Percentiles rank a stretch among this genome's conserved stretches.
These are phyloP conservation scores for Lentinula boryana DNA, from an alignment of 768 basidiomycete genomes.

Conservation along the genomic window DNA sequence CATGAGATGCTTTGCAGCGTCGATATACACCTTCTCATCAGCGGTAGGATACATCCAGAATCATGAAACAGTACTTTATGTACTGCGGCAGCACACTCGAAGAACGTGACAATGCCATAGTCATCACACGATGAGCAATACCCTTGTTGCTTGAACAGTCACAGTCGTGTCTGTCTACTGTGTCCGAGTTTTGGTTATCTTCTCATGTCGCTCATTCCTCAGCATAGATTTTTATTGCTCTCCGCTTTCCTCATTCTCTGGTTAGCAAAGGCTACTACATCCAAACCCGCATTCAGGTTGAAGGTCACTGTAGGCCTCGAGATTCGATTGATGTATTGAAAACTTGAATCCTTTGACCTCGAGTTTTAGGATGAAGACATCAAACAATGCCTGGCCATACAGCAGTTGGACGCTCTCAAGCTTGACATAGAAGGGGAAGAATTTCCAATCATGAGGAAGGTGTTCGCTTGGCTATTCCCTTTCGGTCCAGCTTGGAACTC, in stretches of 20 bases:
- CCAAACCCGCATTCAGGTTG: background rate
- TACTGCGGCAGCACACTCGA: background rate
- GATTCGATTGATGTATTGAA: background rate
- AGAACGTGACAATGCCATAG: background rate
- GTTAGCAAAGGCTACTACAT: background rate
- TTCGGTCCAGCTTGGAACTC: slow-evolving; percentile 91
- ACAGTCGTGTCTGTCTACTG: background rate
- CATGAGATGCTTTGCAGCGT: slow-evolving; percentile 66
- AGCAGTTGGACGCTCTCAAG: slow-evolving; percentile 52
- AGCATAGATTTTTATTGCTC: slow-evolving; percentile 17
- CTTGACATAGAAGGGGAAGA: slow-evolving; percentile 51
- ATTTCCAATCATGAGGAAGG: slow-evolving; percentile 72
- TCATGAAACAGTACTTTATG: background rate
- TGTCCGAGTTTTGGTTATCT: slow-evolving; percentile 21
- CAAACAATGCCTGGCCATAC: slow-evolving; percentile 32
- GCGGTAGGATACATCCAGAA: slow-evolving; percentile 42
- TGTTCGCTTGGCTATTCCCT: slow-evolving; percentile 80
- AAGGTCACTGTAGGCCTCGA: background rate
- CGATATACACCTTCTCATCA: slow-evolving; percentile 46
- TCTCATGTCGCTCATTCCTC: slow-evolving; percentile 12
- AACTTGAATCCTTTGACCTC: background rate
- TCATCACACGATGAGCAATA: background rate
- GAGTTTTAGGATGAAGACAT: slow-evolving; percentile 33
- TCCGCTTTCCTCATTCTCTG: slow-evolving; percentile 39
- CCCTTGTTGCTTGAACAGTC: background rate